Evolutionary conservation across 2,329 filamentous ascomycete genomes (phyloP), one percentile per base, ranked within the genome.

Genomic region (Curvularia verruculosa): DNA sequence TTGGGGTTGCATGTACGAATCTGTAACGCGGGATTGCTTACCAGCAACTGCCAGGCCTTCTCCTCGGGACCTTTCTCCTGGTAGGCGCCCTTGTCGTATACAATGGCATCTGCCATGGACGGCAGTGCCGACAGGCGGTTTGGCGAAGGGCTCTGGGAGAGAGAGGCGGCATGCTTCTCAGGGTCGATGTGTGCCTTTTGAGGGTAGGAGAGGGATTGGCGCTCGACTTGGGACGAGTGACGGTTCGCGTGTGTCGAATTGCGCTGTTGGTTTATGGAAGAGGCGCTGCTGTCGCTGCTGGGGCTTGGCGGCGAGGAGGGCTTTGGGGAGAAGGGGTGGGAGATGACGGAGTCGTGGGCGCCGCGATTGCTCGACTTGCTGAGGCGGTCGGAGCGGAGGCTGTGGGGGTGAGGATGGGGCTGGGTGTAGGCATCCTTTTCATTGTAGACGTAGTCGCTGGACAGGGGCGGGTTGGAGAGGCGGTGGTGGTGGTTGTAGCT

Each of bases 31-130:
- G n/a, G 10, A 37, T 23, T 34, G 61, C 72, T 46, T 75, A 78
- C 77, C 59, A 81, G 67, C 19, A 81, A 72, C 60, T 77, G 75
- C 59, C 79, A 68, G n/a, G 78, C 75, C 56, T 80, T 80, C 46
- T 77, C 70, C 58, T 81, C 77, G 23, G 80, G 75, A 5, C 73
- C 59, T 46, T 73, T 71, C 46, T 77, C 74, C 28, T 71, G 71
- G 31, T 75, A 76, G 29, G 77, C 72, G 59, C 67, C 69, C 29
- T 76, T 73, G 47, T 77, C 73, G 57, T 74, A 72, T 9, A 72
- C 56, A 7, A 65, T 62, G 10, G 61, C 63, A 54, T 67, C 63
- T 10, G 61, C 58, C 29, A 66, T 64, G 52, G 59, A 66, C 23
- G 62, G 64, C 3, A 65, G 65, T 24, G 48, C 53, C 53, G 65